Percentiles rank a stretch among this genome's conserved stretches.
These are phyloP conservation scores for Chrysanthemum seticuspe DNA, from an alignment of 129 eudicot genomes.

Conservation along the genomic window DNA sequence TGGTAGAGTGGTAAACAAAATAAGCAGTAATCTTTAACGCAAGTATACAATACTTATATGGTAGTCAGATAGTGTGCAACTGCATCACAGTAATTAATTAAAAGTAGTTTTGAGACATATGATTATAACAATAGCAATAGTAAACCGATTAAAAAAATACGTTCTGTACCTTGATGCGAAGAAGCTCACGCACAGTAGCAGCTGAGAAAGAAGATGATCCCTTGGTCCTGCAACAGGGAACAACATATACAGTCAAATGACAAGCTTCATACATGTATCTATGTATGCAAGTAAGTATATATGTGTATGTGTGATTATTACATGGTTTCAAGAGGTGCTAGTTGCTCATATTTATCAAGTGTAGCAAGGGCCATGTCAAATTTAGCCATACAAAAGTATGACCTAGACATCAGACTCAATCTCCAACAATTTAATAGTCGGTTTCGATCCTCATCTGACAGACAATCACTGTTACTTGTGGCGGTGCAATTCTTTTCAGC, in stretches of 20 bases:
- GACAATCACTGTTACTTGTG: slow-evolving; percentile 17
- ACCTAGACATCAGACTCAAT: slow-evolving; percentile 57
- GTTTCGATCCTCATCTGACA: slow-evolving; percentile 29
- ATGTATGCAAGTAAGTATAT: background rate
- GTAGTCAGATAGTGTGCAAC: background rate
- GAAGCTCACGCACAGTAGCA: slow-evolving; percentile 63
- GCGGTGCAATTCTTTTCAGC: slow-evolving; percentile 53
- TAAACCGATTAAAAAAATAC: background rate
- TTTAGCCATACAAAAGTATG: slow-evolving; percentile 66
- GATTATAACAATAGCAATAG: background rate
- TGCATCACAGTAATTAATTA: no score
- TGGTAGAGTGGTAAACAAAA: background rate
- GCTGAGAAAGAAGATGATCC: slow-evolving; percentile 47
- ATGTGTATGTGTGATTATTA: slow-evolving; percentile 27
- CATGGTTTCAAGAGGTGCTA: slow-evolving; percentile 37
- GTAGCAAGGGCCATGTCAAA: slow-evolving; percentile 70
- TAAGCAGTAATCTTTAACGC: background rate
- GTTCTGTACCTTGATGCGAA: slow-evolving; percentile 58
- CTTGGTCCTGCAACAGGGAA: slow-evolving; percentile 26
- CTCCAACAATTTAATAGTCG: slow-evolving; percentile 57
- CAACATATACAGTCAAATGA: slow-evolving; percentile 2
- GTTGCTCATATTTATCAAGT: slow-evolving; percentile 58
- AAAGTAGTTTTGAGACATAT: background rate
- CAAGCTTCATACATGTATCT: slow-evolving; percentile 7
- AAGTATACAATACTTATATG: background rate